These are phyloP conservation scores for Candida chauliodis DNA, from an alignment of 805 yeast genomes.

Conservation along the genomic window DNA sequence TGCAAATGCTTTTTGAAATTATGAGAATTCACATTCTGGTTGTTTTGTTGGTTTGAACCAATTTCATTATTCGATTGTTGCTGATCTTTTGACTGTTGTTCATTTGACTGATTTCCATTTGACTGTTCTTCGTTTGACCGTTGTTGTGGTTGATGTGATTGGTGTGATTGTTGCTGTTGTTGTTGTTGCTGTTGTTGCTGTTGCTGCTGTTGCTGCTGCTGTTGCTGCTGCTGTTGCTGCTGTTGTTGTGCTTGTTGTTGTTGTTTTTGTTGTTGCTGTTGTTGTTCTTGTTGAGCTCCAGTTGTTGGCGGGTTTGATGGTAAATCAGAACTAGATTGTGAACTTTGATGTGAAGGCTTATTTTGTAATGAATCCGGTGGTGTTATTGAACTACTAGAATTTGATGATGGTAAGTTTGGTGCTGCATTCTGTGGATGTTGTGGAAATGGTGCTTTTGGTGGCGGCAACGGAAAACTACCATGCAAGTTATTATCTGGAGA, in stretches of 20 bases:
- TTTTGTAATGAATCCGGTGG: background rate
- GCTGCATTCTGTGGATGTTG: background rate
- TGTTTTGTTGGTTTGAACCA: background rate
- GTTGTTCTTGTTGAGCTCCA: background rate
- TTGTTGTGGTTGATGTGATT: background rate
- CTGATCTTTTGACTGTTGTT: no score
- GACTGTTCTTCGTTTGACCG: background rate
- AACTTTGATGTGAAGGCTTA: no score
- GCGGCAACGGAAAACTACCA: conserved; percentile 5
- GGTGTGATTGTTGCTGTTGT: background rate
- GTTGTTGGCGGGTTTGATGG: background rate
- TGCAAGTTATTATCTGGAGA: background rate
- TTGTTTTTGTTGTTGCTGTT: no score
- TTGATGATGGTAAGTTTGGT: background rate
- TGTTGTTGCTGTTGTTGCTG: background rate
- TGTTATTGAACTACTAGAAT: background rate
- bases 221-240: background rate
- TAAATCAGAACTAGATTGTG: background rate
- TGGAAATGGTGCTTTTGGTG: conserved; percentile 6
- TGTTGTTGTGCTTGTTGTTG: no score
- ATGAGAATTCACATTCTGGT: background rate
- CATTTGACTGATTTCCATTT: background rate
- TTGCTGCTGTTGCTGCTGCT: background rate
- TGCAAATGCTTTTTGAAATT: conserved; percentile 2
- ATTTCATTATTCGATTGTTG: no score